Conservation (phyloP, 1,284 basidiomycete species). For the Apiotrichum gamsii region DNA sequence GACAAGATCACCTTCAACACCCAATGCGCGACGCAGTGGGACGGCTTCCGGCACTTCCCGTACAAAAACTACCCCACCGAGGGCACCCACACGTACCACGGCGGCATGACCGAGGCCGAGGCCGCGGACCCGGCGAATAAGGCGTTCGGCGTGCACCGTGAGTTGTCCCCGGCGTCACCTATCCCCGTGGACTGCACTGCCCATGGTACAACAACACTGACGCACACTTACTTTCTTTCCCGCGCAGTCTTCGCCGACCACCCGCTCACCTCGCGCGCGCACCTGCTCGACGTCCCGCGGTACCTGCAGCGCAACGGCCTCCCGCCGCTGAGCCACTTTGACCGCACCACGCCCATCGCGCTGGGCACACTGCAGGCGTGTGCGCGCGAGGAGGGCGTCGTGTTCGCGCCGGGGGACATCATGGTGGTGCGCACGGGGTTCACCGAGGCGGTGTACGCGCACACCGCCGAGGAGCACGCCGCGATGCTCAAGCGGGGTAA, state of each 20-base stretch:
- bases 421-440: slow-evolving; percentile 46
- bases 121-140: slow-evolving; percentile 5
- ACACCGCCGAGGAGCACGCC: slow-evolving; percentile 21
- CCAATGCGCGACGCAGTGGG: slow-evolving; percentile 47
- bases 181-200: no score
- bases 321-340: slow-evolving; percentile 37
- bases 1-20: slow-evolving; percentile 45
- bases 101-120: slow-evolving; percentile 8
- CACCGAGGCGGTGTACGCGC: slow-evolving; percentile 34
- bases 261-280: slow-evolving; percentile 16
- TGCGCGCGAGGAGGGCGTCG: slow-evolving; percentile 29
- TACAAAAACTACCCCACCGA: slow-evolving; percentile 14
- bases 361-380: slow-evolving; percentile 24
- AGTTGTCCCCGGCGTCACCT: slow-evolving; percentile 4
- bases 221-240: no score
- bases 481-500: slow-evolving; percentile 14
- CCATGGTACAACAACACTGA: no score
- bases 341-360: slow-evolving; percentile 22
- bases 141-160: slow-evolving; percentile 12
- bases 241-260: slow-evolving; percentile 12
- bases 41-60: slow-evolving; percentile 44
- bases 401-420: slow-evolving; percentile 39
- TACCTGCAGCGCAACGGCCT: slow-evolving; percentile 35
- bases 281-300: slow-evolving; percentile 18
- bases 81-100: slow-evolving; percentile 15